phyloP scores from a whole-genome alignment of 2,329 filamentous ascomycete genomes.

The Corniculantispora saksenae region DNA sequence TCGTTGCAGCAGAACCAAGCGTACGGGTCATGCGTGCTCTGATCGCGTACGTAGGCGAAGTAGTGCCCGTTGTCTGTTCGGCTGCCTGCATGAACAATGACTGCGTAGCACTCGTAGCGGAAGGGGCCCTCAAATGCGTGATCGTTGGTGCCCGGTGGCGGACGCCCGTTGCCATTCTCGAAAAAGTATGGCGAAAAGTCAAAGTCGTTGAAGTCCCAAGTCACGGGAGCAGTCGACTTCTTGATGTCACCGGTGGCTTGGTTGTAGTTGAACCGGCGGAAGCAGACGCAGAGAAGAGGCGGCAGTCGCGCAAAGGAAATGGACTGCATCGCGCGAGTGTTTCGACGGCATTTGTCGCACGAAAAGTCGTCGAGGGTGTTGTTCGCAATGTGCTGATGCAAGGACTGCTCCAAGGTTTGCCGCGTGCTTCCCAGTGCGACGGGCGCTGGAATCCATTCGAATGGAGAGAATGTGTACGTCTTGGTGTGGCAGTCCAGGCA shows the following conservation, averaged over 20 bases:
- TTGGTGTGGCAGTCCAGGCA: slow-evolving; percentile 61
- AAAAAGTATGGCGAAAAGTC: slow-evolving; percentile 51
- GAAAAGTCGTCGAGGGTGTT: slow-evolving; percentile 69
- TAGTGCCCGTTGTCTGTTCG: slow-evolving; percentile 78
- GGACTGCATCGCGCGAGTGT: slow-evolving; percentile 67
- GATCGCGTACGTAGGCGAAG: slow-evolving; percentile 66
- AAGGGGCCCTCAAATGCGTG: slow-evolving; percentile 57
- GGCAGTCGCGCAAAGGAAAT: slow-evolving; percentile 77
- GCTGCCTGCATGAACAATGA: slow-evolving; percentile 74
- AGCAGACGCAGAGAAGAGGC: slow-evolving; percentile 73
- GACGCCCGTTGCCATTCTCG: slow-evolving; percentile 34
- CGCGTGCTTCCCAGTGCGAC: slow-evolving; percentile 32
- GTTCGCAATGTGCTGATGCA: slow-evolving; percentile 68
- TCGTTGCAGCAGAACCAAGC: slow-evolving; percentile 56
- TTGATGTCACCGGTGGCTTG: slow-evolving; percentile 37
- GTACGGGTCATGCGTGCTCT: slow-evolving; percentile 43
- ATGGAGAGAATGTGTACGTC: slow-evolving; percentile 44
- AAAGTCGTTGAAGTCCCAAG: slow-evolving; percentile 75
- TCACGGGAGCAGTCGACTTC: slow-evolving; percentile 72
- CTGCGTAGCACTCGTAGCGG: slow-evolving; percentile 82
- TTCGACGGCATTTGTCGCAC: slow-evolving; percentile 73
- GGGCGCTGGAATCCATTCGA: slow-evolving; percentile 56
- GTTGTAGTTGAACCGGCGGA: slow-evolving; percentile 60
- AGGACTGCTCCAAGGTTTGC: slow-evolving; percentile 58
- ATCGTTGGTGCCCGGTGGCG: slow-evolving; percentile 36